These are phyloP conservation scores for Asterella californica DNA, from an alignment of 225 moss, liverwort and hornwort genomes.

Conservation along the genomic window DNA sequence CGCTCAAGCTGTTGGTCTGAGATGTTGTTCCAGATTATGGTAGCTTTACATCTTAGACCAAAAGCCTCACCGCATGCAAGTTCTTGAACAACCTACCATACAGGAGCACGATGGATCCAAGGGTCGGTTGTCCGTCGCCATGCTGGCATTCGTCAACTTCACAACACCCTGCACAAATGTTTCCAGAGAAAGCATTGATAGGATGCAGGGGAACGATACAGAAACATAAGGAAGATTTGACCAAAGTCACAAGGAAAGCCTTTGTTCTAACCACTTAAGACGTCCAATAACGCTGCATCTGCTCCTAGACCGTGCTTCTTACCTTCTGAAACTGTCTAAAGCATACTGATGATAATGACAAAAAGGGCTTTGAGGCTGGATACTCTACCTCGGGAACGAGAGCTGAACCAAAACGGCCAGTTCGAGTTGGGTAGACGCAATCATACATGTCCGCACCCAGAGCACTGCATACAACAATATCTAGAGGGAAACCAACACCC, in stretches of 20 bases:
- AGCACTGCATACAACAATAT: constrained; percentile 94
- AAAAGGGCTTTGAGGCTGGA: background rate
- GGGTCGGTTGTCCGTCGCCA: constrained; percentile 80
- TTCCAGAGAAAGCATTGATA: background rate
- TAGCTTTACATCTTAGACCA: background rate
- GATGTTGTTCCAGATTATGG: background rate
- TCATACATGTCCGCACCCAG: constrained; percentile 99
- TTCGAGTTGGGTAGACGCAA: constrained; percentile 94
- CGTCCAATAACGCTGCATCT: background rate
- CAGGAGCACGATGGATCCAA: constrained; percentile 83
- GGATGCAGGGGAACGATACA: background rate
- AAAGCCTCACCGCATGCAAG: background rate
- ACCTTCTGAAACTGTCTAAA: background rate
- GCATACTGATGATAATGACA: background rate
- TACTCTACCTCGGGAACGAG: constrained; percentile 74
- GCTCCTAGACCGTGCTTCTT: background rate
- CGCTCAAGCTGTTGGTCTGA: background rate
- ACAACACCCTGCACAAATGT: constrained; percentile 56
- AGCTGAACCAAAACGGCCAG: constrained; percentile 92
- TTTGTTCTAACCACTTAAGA: background rate
- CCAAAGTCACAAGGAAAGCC: background rate
- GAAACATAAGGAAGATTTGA: background rate
- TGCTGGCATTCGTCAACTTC: constrained; percentile 77
- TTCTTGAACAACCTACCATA: constrained; percentile 51
- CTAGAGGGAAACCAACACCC: constrained; percentile 94